Base-by-base conservation (phyloP, 495 filamentous ascomycete species). In the Penicillium longicatenatum region DNA sequence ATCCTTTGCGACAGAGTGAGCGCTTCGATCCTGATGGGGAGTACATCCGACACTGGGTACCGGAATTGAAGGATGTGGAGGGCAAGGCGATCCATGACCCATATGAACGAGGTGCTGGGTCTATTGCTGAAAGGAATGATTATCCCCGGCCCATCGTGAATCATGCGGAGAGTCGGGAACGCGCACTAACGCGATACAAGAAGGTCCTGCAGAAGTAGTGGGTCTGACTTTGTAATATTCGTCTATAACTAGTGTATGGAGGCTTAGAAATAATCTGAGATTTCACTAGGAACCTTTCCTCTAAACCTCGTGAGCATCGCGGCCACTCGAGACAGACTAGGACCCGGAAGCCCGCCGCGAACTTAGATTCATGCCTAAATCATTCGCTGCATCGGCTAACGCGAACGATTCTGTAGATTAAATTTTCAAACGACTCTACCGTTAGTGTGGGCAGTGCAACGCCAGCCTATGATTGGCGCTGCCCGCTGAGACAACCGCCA, bases 1-100 rank as follows among this genome's bases (percentile, higher is more conserved):
- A 96, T 67, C 93, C 93, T 6, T 62, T 88, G 19, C 72, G 91
- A 55, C 93, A 97, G 76, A 90, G 89, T 65, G 90, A 93, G 79
- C 92, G 87, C 73, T 96, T 81, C 54, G 84, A 86, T 62, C 70
- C 75, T 0, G 71, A 82, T 1, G 84, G 83, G 2, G 77, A 82
- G 26, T 86, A 83, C 64, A 85, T 86, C 29, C 61, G 82, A 6
- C 73, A 72, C n/a, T 86, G 83, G 82, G 78, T 86, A 10, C 83
- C 82, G 1, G 84, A 86, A 62, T 60, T 97, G 57, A 75, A 67
- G 29, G 83, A 72, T 0, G 70, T 96, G 4, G 45, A 77, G 55
- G 84, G 81, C 2, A 80, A 78, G 0, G 87, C 85, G 16, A 80
- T 96, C 24, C 92, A 96, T 73, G 88, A 89, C 51, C 92, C 93